Base-by-base conservation (phyloP, 1,139 yeast species). In the Protomyces arabidopsidicola region DNA sequence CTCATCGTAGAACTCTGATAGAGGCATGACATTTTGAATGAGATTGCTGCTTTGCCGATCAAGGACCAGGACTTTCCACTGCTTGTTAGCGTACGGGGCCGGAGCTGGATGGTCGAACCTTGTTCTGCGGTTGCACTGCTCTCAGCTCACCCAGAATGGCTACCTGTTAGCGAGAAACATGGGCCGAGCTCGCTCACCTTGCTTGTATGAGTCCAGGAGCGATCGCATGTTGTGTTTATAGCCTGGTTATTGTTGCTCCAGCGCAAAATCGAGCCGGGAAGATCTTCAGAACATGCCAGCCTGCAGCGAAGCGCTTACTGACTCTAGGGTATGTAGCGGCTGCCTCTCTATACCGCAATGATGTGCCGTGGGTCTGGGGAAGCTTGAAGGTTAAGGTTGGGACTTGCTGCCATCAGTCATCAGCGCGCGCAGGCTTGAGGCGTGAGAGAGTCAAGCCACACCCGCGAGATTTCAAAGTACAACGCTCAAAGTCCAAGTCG, bases 41-140 rank as follows among this genome's bases (percentile, higher is more conserved):
- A 77, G 66, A n/a, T 69, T 66, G 34, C 75, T 71, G 1, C 78
- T 75, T 18, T 73, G 71, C 12, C 70, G 72, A 67, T 79, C 82
- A 8, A 79, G 67, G 2, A 80, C 72, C 38, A 80, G 70, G 35
- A 77, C 76, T 70, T 78, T 79, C 71, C 78, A 77, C 70, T 74
- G n/a, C 34, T 31, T 31, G 53, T 50, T 34, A 31, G 34, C 27
- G 36, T 35, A 14, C 5, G 53, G 9, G 22, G 51, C 51, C 22
- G 14, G 16, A 22, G n/a, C 4, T 27, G n/a, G 27, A 1, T 14
- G 5, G 10, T 14, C 60, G 10, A n/a, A 58, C 62, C 52, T 58
- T 58, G 35, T 58, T 58, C 12, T 39, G 39, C 18, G 62, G 62
- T 31, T 58, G 62, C 2, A 58, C 52, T 14, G 62, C 53, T n/a